phyloP scores from a whole-genome alignment of 495 filamentous ascomycete species.

The Penicillium dipodomyicola region DNA sequence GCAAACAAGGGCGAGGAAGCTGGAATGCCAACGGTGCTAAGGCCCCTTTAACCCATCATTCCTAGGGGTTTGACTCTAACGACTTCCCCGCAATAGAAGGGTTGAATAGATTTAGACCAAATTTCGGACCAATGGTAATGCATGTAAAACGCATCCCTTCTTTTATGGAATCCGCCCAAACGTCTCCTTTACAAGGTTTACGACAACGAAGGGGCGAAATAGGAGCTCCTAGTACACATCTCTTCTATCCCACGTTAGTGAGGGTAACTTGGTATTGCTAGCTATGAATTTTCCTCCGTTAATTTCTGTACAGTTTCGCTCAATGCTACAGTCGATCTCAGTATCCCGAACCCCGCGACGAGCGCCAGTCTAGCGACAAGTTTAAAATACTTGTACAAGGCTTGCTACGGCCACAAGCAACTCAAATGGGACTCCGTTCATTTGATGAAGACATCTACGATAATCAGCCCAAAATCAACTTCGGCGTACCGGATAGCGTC shows the following conservation, averaged over 20 bases:
- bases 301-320: neutral
- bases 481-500: constrained; percentile 22
- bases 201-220: neutral
- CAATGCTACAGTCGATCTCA: neutral
- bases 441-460: constrained; percentile 15
- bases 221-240: neutral
- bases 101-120: neutral
- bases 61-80: neutral
- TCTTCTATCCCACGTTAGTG: constrained; percentile 1
- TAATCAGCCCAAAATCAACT: constrained; percentile 18
- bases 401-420: neutral
- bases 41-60: constrained; percentile 11
- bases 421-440: constrained; percentile 22
- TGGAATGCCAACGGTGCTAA: constrained; percentile 1
- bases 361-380: neutral
- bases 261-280: neutral
- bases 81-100: neutral
- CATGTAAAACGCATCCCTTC: neutral
- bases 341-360: neutral
- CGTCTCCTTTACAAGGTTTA: neutral
- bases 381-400: too few relatives aligned
- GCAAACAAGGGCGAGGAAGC: constrained; percentile 1
- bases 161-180: neutral
- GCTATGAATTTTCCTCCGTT: constrained; percentile 5
- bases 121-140: neutral